A percentile compares a stretch with the other conserved stretches of the same genome.
These are phyloP conservation scores for Pseudogymnoascus sp. DNA, from an alignment of 2,329 filamentous ascomycete genomes.

Conservation along the genomic window DNA sequence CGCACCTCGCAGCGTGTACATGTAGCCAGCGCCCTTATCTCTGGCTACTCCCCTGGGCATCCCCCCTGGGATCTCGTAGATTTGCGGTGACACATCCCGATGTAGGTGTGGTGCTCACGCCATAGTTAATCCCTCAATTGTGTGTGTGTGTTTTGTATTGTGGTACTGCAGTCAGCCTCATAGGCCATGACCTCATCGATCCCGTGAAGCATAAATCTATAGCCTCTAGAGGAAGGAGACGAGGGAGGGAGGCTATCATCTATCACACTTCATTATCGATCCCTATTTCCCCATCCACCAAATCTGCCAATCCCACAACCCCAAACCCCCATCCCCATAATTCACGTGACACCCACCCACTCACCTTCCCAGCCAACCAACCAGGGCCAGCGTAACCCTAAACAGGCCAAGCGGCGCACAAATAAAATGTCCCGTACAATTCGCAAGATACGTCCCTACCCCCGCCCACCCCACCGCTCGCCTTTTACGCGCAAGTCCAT, in stretches of 20 bases:
- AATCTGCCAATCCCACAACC: too few species aligned
- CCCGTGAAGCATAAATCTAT: neutral
- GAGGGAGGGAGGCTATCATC: neutral
- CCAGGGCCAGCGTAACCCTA: neutral
- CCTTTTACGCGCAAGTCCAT: neutral
- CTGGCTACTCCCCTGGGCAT: neutral
- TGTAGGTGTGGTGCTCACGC: neutral
- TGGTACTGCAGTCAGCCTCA: neutral
- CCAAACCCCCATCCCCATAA: neutral
- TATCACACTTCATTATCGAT: neutral
- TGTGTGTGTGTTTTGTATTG: neutral
- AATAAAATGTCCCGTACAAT: neutral
- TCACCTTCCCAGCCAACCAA: neutral
- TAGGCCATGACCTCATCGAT: neutral
- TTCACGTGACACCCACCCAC: neutral
- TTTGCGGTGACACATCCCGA: neutral
- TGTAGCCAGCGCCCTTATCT: neutral
- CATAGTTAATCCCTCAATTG: neutral
- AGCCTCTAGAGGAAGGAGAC: neutral
- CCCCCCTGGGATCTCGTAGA: neutral
- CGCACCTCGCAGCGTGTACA: neutral
- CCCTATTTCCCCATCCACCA: neutral
- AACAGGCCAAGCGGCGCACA: neutral
- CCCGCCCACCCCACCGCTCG: too few species aligned
- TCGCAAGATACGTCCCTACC: too few species aligned